A percentile compares a stretch with the other conserved stretches of the same genome.
These are phyloP conservation scores for Inga laurina DNA, from an alignment of 306 rosid species.

Conservation along the genomic window DNA sequence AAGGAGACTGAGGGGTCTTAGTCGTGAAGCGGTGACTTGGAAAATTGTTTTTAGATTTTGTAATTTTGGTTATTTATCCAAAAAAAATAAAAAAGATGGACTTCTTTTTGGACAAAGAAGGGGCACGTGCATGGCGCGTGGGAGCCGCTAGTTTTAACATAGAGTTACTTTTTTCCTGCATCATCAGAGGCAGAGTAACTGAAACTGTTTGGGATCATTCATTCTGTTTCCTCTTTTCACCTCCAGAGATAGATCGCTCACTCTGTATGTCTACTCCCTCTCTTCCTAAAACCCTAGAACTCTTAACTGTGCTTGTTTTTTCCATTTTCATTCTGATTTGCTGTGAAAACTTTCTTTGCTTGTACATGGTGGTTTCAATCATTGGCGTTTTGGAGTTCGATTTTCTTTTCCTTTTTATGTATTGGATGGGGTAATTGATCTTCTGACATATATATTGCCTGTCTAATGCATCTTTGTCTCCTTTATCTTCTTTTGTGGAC, in stretches of 20 bases:
- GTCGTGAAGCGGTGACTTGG: too few species aligned
- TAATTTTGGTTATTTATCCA: not conserved
- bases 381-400: not conserved
- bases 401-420: not conserved
- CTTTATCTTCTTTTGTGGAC: not conserved
- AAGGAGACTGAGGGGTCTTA: not conserved
- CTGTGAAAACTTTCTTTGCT: not conserved
- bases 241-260: not conserved
- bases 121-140: conserved; percentile 13
- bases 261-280: not conserved
- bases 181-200: not conserved
- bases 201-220: not conserved
- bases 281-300: not conserved
- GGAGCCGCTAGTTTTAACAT: conserved; percentile 7
- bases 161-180: not conserved
- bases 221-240: not conserved
- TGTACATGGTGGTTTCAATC: not conserved
- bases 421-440: not conserved
- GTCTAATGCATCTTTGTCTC: not conserved
- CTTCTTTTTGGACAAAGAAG: not conserved
- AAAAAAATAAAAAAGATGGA: not conserved
- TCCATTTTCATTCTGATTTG: not conserved
- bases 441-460: not conserved
- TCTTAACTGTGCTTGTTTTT: not conserved
- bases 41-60: not conserved